phyloP scores from a whole-genome alignment of 345 rosid species.

The Turritis glabra region DNA sequence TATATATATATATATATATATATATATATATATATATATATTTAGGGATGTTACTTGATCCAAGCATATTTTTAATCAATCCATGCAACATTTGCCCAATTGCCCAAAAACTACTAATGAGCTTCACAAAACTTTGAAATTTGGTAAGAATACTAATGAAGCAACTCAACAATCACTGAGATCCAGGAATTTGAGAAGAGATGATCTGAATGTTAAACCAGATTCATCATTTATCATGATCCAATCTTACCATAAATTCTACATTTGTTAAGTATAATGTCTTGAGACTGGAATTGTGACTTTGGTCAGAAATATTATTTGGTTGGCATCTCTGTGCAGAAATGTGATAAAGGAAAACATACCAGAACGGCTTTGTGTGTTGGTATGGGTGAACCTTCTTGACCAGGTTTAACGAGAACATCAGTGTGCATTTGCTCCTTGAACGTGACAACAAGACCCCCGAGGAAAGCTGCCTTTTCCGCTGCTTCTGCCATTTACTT shows the following conservation, averaged over 20 bases:
- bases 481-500: conserved; percentile 24
- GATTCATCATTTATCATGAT: background rate
- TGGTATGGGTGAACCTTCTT: conserved; percentile 14
- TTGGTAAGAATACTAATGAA: background rate
- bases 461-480: conserved; percentile 28
- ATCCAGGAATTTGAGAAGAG: background rate
- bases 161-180: background rate
- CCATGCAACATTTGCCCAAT: background rate
- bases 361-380: conserved; percentile 34
- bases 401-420: conserved; percentile 27
- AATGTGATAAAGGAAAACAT: background rate
- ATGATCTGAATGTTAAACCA: background rate
- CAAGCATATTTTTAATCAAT: background rate
- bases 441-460: conserved; percentile 18
- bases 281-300: background rate
- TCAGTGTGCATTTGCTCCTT: conserved; percentile 38
- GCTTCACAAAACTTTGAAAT: background rate
- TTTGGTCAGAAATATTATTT: background rate
- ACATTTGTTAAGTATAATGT: too few species aligned
- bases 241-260: background rate
- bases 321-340: background rate
- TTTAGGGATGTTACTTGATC: background rate
- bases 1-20: too few species aligned
- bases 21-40: too few species aligned
- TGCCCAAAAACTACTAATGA: background rate